Evolutionary conservation across 2,329 filamentous ascomycete genomes (phyloP), one percentile per base, ranked within the genome.

Genomic region (Raffaelea albimanens): DNA sequence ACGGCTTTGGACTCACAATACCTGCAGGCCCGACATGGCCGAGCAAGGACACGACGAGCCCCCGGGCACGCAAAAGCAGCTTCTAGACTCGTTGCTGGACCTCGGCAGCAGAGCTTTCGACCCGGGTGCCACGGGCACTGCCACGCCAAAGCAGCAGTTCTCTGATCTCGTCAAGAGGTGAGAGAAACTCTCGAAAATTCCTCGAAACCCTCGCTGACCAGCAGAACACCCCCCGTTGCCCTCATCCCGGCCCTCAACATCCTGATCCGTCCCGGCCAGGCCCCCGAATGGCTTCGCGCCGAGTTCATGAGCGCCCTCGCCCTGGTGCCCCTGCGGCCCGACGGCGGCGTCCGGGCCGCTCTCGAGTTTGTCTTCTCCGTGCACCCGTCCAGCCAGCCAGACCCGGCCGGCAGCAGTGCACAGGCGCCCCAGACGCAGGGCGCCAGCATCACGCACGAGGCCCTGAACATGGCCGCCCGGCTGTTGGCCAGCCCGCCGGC

Each of bases 301-400:
- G 70, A 70, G 39, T 59, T 87, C 2, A 68, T 82, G 55, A 70
- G 70, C 48, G 68, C 75, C 13, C 68, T 87, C 40, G 78, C 81
- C 2, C 59, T 70, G 13, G 58, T 87, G 10, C 83, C 83, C 1
- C 67, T 85, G 22, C 70, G 82, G 4, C n/a, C n/a, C n/a, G 64
- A 67, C 2, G 72, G 78, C 51, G 83, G 83, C 18, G 80, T 87
- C 14, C 73, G 83, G 31, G 74, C 78, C 22, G 83, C 80, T 0
- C 69, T 87, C 51, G 83, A 87, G 57, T 87, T 87, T 57, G 70
- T 87, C 33, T 83, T 85, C 49, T 74, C 82, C 1, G 78, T 85
- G 7, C 82, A 85, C 51, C 76, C 82, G 0, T 71, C 75, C 51
- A 70, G 67, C 53, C 63, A 65, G 7, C 60, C 67, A 48, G 61